Conservation (phyloP, 179 eudicot genomes). For the Patellifolia procumbens region DNA sequence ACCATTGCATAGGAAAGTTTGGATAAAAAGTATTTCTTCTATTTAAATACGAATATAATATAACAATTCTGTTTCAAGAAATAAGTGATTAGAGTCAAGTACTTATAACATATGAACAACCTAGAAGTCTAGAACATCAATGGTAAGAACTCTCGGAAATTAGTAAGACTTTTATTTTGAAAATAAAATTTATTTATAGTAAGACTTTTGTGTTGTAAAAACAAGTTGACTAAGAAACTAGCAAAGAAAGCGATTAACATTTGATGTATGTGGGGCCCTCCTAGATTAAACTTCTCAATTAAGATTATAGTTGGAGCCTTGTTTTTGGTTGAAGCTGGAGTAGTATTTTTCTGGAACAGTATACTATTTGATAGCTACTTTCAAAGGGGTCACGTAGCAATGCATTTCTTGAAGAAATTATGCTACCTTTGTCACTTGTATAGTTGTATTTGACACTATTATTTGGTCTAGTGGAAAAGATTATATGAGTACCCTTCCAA, state of each 20-base stretch:
- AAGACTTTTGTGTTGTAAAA: neutral
- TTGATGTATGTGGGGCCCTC: neutral
- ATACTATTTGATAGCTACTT: neutral
- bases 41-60: too few species aligned
- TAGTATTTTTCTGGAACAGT: neutral
- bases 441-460: too few species aligned
- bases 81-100: too few species aligned
- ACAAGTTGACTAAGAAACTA: neutral
- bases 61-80: too few species aligned
- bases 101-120: neutral
- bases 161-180: neutral
- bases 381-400: conserved; percentile 5
- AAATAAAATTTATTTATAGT: too few species aligned
- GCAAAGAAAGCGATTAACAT: neutral
- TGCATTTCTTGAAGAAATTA: too few species aligned
- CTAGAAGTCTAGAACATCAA: neutral
- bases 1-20: too few species aligned
- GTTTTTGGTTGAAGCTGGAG: neutral
- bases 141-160: conserved; percentile 3
- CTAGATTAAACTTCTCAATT: neutral
- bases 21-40: too few species aligned
- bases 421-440: too few species aligned
- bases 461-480: too few species aligned
- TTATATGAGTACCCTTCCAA: too few species aligned
- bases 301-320: neutral